Evolutionary conservation across 176 grass and related monocot species (phyloP), one percentile per base, ranked within the genome.

Genomic region (Oryza punctata): DNA sequence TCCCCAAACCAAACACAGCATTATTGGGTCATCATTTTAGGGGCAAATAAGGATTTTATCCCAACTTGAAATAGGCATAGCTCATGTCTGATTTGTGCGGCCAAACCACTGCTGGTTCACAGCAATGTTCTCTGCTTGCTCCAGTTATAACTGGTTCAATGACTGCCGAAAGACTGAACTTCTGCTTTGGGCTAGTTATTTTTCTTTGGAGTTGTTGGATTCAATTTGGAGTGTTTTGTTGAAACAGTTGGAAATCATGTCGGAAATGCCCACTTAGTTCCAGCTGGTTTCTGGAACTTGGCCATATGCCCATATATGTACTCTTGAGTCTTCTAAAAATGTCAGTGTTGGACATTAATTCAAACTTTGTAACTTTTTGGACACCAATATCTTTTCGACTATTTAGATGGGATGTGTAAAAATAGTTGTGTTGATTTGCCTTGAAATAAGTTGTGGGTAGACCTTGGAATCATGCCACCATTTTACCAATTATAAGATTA

Each of bases 211-310:
- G 52, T 57, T 19, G 19, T 57, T 6, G 52, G 52, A n/a, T 19
- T 57, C 52, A 21, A n/a, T 57, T 8, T 0, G 7, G 19, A n/a
- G 19, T 50, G 47, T 57, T 57, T 57, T 57, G 52, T 57, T 38
- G 9, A 72, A 23, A 78, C 19, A 49, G 25, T 5, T 19, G 18
- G 21, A 33, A 33, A 35, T 6, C 1, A 49, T 65, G 12, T 63
- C 32, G 14, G 43, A 38, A 14, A 32, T 3, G 12, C n/a, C 26
- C 13, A 49, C 13, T 78, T 32, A 46, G 38, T 32, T 26, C 13
- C 16, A 28, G 19, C 27, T 33, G 52, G 21, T 77, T 84, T 7
- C 32, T 85, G 33, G 61, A 60, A 45, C 46, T 77, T 78, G 66
- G 14, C 2, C 10, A 10, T 35, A 64, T 78, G 66, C 14, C 4